Evolutionary conservation across 169 alveolate species (phyloP), one percentile per base, ranked within the genome.

Genomic region (Babesia microti): DNA sequence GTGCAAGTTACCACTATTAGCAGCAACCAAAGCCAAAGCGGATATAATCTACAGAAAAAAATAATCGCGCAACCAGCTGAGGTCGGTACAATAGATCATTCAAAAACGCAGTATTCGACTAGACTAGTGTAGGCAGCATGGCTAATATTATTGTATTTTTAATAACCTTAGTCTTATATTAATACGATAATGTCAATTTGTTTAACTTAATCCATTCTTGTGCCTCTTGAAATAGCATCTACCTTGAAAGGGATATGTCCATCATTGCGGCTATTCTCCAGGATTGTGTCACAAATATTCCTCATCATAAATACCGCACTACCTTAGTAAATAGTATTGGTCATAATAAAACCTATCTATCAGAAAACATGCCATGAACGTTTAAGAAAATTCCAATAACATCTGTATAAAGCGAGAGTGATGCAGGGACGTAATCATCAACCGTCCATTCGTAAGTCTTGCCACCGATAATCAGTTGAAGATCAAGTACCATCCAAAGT

Each of bases 401-500:
- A 68, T 91, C 97, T 50, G 84, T 58, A 74, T 88, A 91, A 32
- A 91, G 79, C 33, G 83, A 50, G 40, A 84, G 51, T 0, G 95
- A 84, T 27, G 95, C 97, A 27, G 88, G 70, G 46, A 84, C 80
- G 59, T 91, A 91, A 54, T 91, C 97, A 52, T 91, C 97, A n/a
- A 84, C 61, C 14, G 89, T 45, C 59, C 78, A 88, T 58, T 88
- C 88, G 60, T 78, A 65, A 44, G 69, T 78, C 41, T 78, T 79
- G 44, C 83, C 87, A 11, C 94, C 96, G 36, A 88, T 59, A 52
- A 85, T 86, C 53, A 78, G 48, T 73, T 91, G 97, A 3, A 87
- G 76, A 47, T 85, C 93, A 49, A 82, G 81, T 46, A 91, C 79
- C 32, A 91, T 59, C 41, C 84, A 84, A 42, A 88, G 39, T 34